These are phyloP conservation scores for Pistacia atlantica DNA, from an alignment of 345 rosid genomes.

Conservation along the genomic window DNA sequence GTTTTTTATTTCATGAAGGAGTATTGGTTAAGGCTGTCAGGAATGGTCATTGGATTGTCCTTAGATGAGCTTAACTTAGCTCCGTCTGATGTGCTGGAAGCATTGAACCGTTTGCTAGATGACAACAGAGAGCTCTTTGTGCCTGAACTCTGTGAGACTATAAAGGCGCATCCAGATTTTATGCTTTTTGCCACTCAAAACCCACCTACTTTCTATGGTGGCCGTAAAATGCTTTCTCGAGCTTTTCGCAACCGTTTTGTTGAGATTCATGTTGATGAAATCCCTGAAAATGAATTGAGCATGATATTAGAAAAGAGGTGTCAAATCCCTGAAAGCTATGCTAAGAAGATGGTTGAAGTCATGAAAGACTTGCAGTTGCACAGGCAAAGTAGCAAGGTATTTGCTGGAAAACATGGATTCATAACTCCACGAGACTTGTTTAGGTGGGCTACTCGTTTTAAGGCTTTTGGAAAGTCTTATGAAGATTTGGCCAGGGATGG, in stretches of 20 bases:
- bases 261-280: slow-evolving; percentile 97
- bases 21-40: slow-evolving; percentile 92
- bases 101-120: slow-evolving; percentile 88
- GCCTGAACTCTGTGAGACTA: slow-evolving; percentile 76
- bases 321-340: slow-evolving; percentile 72
- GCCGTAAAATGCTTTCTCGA: slow-evolving; percentile 96
- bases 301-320: slow-evolving; percentile 69
- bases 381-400: slow-evolving; percentile 89
- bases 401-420: slow-evolving; percentile 99
- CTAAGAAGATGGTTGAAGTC: slow-evolving; percentile 81
- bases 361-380: slow-evolving; percentile 93
- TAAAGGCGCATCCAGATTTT: slow-evolving; percentile 85
- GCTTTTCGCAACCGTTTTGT: slow-evolving; percentile 98
- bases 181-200: slow-evolving; percentile 99
- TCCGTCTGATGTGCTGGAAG: slow-evolving; percentile 96
- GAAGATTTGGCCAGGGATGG: slow-evolving; percentile 93
- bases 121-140: slow-evolving; percentile 95
- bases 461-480: slow-evolving; percentile 59
- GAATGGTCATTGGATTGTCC: slow-evolving; percentile 88
- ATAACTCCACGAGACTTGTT: slow-evolving; percentile 95
- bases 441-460: slow-evolving; percentile 94
- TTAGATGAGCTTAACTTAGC: slow-evolving; percentile 97
- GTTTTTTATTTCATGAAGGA: slow-evolving; percentile 91
- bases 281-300: slow-evolving; percentile 83
- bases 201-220: slow-evolving; percentile 92